Evolutionary conservation across 441 rosid genomes (phyloP).

Genomic region (Populus hybrid): DNA sequence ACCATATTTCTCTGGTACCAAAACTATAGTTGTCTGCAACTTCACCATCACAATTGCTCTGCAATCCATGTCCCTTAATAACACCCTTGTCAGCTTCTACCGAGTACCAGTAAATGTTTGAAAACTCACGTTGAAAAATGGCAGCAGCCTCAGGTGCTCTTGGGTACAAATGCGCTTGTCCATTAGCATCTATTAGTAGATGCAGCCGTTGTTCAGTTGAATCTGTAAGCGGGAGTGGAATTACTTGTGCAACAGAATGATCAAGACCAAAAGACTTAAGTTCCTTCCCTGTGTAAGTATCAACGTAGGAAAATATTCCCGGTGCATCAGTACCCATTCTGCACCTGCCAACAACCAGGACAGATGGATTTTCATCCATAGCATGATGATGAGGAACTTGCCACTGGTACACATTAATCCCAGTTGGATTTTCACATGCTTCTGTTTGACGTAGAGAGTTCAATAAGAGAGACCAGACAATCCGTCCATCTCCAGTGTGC

Average conservation of each 20-base stretch:
- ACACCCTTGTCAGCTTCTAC: slow-evolving; percentile 67
- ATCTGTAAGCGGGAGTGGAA: slow-evolving; percentile 85
- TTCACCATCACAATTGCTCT: slow-evolving; percentile 54
- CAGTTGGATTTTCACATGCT: slow-evolving; percentile 53
- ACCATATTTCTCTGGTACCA: slow-evolving; percentile 78
- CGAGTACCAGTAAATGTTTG: slow-evolving; percentile 90
- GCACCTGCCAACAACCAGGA: slow-evolving; percentile 87
- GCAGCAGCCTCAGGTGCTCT: slow-evolving; percentile 66
- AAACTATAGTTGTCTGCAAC: slow-evolving; percentile 74
- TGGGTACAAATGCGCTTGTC: slow-evolving; percentile 83
- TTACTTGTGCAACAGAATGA: slow-evolving; percentile 79
- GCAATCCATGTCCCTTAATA: slow-evolving; percentile 76
- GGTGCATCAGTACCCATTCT: slow-evolving; percentile 53
- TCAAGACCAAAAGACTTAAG: slow-evolving; percentile 49
- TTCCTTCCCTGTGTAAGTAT: slow-evolving; percentile 86
- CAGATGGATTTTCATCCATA: slow-evolving; percentile 90
- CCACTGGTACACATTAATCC: slow-evolving; percentile 79
- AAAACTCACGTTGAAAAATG: slow-evolving; percentile 63
- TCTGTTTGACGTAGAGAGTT: slow-evolving; percentile 62
- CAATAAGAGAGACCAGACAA: slow-evolving; percentile 84
- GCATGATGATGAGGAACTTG: slow-evolving; percentile 99
- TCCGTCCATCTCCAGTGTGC: slow-evolving; percentile 96
- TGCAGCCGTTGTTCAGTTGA: slow-evolving; percentile 88
- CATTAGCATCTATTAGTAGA: slow-evolving; percentile 66
- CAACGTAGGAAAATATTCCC: slow-evolving; percentile 80